Evolutionary conservation across 306 rosid genomes (phyloP), one percentile per base, ranked within the genome.

Genomic region (Sophora flavescens): DNA sequence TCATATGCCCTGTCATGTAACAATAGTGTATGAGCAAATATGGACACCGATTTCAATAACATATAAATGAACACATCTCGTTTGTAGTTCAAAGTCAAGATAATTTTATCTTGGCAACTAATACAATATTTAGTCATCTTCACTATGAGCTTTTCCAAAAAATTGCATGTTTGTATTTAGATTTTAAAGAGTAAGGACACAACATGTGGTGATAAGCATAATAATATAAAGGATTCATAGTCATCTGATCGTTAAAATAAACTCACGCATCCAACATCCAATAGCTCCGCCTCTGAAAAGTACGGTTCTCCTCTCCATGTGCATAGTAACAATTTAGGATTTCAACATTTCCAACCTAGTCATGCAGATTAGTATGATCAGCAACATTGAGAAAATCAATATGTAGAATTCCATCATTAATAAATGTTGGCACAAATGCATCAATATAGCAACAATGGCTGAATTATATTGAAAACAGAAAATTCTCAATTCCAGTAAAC

Each of bases 191-290:
- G 32, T 44, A 56, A 66, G 78, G 39, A 50, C 65, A 80, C 7
- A 75, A 32, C 53, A 10, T 30, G 22, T 72, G 41, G 52, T 26
- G 33, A 45, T 50, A 76, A 61, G 74, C 67, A 6, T 45, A 61
- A 54, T 47, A 57, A 47, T 69, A 72, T 36, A 69, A 78, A 42
- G 70, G 17, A 42, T 53, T 65, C 70, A 44, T 10, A 70, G 73
- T 58, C n/a, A 18, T 57, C 73, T 41, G 72, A 52, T 39, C 54
- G 74, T 63, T 63, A 80, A 76, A 74, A 65, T 72, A 41, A 66
- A 92, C 99, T 90, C 84, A 96, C 99, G 86, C 93, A 81, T 96
- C 91, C 85, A 96, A 84, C 87, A 96, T 89, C 99, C 99, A 96
- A 81, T 87, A 96, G 88, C 97, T 87, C 77, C 99, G 96, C 73